These are phyloP conservation scores for Bruguiera gymnorhiza DNA, from an alignment of 345 rosid species.

Conservation along the genomic window DNA sequence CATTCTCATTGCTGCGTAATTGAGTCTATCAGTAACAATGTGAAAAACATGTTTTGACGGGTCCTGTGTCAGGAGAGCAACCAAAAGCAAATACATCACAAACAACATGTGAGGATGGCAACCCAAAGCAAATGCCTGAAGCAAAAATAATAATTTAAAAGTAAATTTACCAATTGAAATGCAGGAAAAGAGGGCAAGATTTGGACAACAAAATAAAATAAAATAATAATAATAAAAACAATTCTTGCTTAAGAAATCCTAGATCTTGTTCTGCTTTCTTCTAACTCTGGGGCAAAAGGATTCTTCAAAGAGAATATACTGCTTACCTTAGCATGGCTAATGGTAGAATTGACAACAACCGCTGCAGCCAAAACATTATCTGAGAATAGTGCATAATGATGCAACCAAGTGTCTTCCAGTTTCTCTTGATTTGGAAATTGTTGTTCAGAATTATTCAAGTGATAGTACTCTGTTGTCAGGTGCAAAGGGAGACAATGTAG, in stretches of 20 bases:
- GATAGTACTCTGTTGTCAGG: slow-evolving; percentile 74
- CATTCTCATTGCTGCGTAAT: slow-evolving; percentile 98
- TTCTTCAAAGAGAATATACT: neutral
- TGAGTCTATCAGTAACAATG: slow-evolving; percentile 88
- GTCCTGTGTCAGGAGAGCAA: slow-evolving; percentile 46
- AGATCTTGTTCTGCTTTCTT: neutral
- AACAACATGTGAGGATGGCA: slow-evolving; percentile 17
- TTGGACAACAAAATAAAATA: no score
- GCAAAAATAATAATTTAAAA: neutral
- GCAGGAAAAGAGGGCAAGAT: neutral
- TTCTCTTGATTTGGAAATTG: slow-evolving; percentile 70
- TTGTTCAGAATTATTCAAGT: slow-evolving; percentile 58
- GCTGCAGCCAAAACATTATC: slow-evolving; percentile 91
- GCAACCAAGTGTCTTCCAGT: slow-evolving; percentile 62
- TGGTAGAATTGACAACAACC: slow-evolving; percentile 88
- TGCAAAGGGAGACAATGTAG: slow-evolving; percentile 97
- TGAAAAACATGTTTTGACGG: slow-evolving; percentile 90
- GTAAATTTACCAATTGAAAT: neutral
- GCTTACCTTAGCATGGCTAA: slow-evolving; percentile 80
- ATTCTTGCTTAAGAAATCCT: no score
- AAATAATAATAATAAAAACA: no score
- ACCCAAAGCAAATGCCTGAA: slow-evolving; percentile 1
- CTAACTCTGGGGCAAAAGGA: slow-evolving; percentile 5
- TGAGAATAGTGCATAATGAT: slow-evolving; percentile 92
- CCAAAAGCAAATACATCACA: slow-evolving; percentile 23